These are phyloP conservation scores for Peziza echinospora DNA, from an alignment of 495 filamentous ascomycete species.

Conservation along the genomic window DNA sequence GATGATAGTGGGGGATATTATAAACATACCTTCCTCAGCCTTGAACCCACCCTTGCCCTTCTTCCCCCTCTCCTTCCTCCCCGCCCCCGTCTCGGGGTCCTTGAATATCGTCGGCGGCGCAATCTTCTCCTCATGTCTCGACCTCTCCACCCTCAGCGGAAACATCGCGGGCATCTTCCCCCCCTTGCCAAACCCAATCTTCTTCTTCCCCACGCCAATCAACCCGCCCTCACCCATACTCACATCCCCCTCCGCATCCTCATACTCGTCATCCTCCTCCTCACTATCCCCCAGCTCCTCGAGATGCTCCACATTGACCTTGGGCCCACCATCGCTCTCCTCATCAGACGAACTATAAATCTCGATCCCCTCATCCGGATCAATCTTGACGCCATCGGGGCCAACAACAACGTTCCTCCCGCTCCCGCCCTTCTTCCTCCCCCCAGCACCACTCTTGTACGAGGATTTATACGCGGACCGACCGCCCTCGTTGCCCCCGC, in stretches of 20 bases:
- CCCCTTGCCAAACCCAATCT: no score
- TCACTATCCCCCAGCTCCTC: conserved; percentile 6
- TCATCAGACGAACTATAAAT: conserved; percentile 8
- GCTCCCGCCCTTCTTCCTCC: conserved; percentile 3
- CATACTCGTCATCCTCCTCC: conserved; percentile 4
- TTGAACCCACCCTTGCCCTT: background rate
- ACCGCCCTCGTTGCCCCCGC: background rate
- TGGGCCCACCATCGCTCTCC: conserved; percentile 9
- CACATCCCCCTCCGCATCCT: background rate
- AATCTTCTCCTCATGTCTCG: background rate
- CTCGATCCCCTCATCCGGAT: background rate
- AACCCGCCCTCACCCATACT: no score
- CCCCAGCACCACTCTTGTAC: background rate
- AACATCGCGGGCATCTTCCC: background rate
- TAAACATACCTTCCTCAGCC: no score
- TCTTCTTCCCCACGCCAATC: no score
- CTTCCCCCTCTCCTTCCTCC: background rate
- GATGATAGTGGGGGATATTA: no score
- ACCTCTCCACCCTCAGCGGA: background rate
- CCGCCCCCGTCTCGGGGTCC: background rate
- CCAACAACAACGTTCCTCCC: background rate
- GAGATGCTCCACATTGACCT: conserved; percentile 16
- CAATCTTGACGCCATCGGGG: background rate
- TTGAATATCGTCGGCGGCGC: background rate
- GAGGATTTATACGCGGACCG: background rate